phyloP scores from a whole-genome alignment of 371 early-diverging fungal genomes.

The Mucor lusitanicus region DNA sequence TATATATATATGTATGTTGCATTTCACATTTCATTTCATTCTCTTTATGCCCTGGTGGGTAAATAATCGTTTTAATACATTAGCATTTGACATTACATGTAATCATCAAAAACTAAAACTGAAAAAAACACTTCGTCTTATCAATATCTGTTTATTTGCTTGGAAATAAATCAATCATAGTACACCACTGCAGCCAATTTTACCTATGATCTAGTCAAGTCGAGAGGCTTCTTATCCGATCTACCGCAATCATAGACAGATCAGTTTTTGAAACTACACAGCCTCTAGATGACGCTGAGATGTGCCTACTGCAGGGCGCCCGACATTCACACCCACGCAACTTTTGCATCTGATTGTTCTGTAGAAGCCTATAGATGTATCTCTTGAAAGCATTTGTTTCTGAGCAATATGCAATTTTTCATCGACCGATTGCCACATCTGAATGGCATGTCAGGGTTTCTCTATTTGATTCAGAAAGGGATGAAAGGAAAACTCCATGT shows the following conservation, averaged over 20 bases:
- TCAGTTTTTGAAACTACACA: neutral
- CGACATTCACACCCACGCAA: neutral
- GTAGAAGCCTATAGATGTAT: neutral
- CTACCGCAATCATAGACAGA: neutral
- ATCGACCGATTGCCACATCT: too few species aligned
- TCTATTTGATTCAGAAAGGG: neutral
- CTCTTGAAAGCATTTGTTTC: neutral
- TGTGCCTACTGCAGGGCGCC: too few species aligned
- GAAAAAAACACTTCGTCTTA: neutral
- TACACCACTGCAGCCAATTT: neutral
- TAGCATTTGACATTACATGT: constrained; percentile 4
- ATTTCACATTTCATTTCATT: neutral
- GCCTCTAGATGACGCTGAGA: neutral
- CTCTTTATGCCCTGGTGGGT: constrained; percentile 6
- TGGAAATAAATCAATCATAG: too few species aligned
- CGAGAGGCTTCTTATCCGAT: neutral
- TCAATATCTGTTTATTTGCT: neutral
- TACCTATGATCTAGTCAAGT: neutral
- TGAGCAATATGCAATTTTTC: neutral
- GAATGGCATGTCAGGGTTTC: neutral
- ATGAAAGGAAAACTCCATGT: neutral
- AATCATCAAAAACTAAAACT: constrained; percentile 1
- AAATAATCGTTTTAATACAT: neutral
- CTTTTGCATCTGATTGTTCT: neutral
- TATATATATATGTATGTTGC: neutral